Conservation (phyloP, 2,329 filamentous ascomycete genomes). For the Stagonosporopsis cucurbitacearum region DNA sequence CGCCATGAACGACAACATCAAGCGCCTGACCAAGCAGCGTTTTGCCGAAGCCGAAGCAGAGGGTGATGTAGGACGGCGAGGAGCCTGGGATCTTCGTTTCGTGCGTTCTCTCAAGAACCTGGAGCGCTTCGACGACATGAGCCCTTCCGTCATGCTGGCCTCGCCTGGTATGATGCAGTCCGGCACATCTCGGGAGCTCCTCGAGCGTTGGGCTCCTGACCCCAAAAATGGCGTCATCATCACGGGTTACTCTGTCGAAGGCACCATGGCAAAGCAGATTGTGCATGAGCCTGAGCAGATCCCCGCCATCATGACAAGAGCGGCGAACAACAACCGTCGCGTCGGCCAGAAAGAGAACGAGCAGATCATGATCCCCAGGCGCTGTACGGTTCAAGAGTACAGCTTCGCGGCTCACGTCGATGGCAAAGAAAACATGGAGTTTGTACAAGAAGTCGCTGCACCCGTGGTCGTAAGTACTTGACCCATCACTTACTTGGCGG, state of each 20-base stretch:
- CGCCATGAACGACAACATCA: constrained; percentile 99
- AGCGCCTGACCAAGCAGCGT: constrained; percentile 87
- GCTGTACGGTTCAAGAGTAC: constrained; percentile 92
- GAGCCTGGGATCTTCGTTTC: constrained; percentile 96
- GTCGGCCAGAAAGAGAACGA: constrained; percentile 73
- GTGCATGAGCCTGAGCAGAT: constrained; percentile 95
- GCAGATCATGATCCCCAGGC: constrained; percentile 86
- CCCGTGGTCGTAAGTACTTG: constrained; percentile 81
- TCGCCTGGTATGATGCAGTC: constrained; percentile 98
- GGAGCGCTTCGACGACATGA: constrained; percentile 94
- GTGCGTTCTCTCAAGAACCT: constrained; percentile 91
- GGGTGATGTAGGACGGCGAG: constrained; percentile 75
- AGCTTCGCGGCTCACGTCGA: constrained; percentile 98
- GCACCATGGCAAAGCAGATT: constrained; percentile 96
- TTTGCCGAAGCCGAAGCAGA: constrained; percentile 89
- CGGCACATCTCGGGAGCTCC: constrained; percentile 87
- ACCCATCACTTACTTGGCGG: background rate
- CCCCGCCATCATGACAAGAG: constrained; percentile 82
- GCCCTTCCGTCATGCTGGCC: constrained; percentile 95
- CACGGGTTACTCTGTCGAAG: constrained; percentile 97
- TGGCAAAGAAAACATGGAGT: constrained; percentile 92
- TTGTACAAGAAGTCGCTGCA: constrained; percentile 91
- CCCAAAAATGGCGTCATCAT: constrained; percentile 98
- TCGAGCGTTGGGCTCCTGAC: constrained; percentile 95
- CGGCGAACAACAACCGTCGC: constrained; percentile 60